These are phyloP conservation scores for Penicillium parvum DNA, from an alignment of 495 filamentous ascomycete genomes.

Conservation along the genomic window DNA sequence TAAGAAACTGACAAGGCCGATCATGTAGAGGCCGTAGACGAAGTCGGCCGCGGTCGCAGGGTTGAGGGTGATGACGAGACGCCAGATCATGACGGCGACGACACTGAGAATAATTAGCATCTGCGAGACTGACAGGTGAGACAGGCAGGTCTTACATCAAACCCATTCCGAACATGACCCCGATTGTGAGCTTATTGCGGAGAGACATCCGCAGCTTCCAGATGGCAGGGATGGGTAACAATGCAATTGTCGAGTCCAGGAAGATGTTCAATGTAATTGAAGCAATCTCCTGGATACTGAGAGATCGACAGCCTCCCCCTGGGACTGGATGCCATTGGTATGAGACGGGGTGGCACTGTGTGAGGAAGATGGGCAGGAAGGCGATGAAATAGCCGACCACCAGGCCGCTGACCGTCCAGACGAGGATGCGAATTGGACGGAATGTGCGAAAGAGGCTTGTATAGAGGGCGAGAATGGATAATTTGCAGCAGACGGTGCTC, in stretches of 20 bases:
- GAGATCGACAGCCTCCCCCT: constrained; percentile 1
- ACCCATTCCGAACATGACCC: constrained; percentile 7
- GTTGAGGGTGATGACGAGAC: constrained; percentile 4
- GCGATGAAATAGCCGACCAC: constrained; percentile 6
- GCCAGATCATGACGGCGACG: constrained; percentile 8
- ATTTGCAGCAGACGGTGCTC: constrained; percentile 6
- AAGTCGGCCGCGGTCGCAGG: not conserved
- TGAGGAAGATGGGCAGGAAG: constrained; percentile 4
- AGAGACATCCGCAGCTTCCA: constrained; percentile 5
- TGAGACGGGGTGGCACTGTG: constrained; percentile 5
- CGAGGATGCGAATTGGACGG: constrained; percentile 6
- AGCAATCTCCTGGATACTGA: constrained; percentile 5
- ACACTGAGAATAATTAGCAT: not conserved
- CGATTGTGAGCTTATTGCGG: constrained; percentile 6
- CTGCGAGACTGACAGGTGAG: no score
- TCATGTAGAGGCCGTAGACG: constrained; percentile 3
- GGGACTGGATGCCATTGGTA: constrained; percentile 3
- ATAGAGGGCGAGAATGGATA: constrained; percentile 4
- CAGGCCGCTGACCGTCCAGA: constrained; percentile 7
- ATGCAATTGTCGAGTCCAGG: constrained; percentile 1
- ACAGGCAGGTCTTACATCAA: constrained; percentile 1
- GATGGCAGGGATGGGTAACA: constrained; percentile 3
- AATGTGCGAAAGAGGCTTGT: constrained; percentile 8
- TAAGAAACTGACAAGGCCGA: constrained; percentile 6
- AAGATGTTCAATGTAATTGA: constrained; percentile 5